Evolutionary conservation across 2,329 filamentous ascomycete genomes (phyloP).

Genomic region (Amauroascus niger): DNA sequence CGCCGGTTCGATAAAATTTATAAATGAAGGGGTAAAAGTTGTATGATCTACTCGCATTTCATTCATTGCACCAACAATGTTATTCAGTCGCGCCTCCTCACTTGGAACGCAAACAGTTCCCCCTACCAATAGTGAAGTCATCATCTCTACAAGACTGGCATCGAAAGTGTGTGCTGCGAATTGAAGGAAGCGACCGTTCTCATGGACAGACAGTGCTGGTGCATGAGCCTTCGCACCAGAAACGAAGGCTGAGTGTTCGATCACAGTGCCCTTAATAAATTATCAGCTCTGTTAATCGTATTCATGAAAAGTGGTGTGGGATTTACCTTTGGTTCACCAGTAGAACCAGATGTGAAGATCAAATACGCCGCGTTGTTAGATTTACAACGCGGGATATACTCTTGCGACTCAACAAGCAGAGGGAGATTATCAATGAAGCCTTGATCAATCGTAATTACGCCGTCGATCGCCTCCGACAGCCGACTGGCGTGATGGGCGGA

Average conservation of each 20-base stretch:
- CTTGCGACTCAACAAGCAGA: constrained; percentile 12
- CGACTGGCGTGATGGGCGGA: constrained; percentile 22
- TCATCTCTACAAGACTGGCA: constrained; percentile 45
- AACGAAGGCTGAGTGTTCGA: constrained; percentile 52
- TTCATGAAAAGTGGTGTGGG: neutral
- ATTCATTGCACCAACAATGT: constrained; percentile 45
- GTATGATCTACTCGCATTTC: constrained; percentile 45
- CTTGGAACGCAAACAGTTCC: constrained; percentile 52
- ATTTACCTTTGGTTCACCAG: constrained; percentile 44
- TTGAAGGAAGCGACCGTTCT: constrained; percentile 48
- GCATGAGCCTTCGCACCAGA: constrained; percentile 48
- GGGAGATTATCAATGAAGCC: constrained; percentile 22
- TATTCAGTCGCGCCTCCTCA: constrained; percentile 39
- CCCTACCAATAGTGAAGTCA: constrained; percentile 47
- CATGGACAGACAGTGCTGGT: constrained; percentile 40
- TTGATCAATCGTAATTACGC: constrained; percentile 25
- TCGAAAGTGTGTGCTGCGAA: constrained; percentile 49
- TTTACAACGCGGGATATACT: constrained; percentile 22
- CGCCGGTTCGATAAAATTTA: constrained; percentile 38
- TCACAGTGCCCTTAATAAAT: constrained; percentile 47
- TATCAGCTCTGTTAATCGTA: neutral
- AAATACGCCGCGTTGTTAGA: constrained; percentile 42
- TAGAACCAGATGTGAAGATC: constrained; percentile 51
- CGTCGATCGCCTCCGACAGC: constrained; percentile 21
- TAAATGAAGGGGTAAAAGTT: constrained; percentile 52